phyloP scores from a whole-genome alignment of 73 alveolate species.

The Symbiodinium pilosum region DNA sequence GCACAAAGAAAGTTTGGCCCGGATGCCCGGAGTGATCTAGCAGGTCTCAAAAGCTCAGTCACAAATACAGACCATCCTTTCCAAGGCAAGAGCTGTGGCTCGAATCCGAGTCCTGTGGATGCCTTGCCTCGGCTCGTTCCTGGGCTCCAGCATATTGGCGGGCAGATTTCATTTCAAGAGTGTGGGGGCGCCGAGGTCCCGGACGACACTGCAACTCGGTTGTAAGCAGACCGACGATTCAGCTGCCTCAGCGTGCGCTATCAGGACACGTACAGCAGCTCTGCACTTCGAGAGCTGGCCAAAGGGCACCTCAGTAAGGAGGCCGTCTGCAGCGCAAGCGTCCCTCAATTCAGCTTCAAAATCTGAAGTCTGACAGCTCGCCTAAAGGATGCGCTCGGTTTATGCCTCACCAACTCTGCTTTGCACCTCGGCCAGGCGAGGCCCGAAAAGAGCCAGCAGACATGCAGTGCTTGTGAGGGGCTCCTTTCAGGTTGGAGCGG shows the following conservation, averaged over 20 bases:
- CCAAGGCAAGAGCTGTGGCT: conserved; percentile 29
- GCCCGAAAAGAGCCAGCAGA: no score
- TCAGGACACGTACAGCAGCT: conserved; percentile 83
- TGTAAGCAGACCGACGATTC: neutral
- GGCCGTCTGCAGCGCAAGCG: neutral
- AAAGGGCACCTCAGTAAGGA: conserved; percentile 10
- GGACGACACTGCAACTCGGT: conserved; percentile 56
- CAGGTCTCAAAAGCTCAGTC: neutral
- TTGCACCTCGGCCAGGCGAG: conserved; percentile 30
- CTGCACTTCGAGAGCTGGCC: conserved; percentile 45
- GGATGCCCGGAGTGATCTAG: neutral
- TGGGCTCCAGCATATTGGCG: neutral
- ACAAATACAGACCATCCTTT: neutral
- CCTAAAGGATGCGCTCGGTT: conserved; percentile 33
- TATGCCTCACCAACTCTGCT: conserved; percentile 26
- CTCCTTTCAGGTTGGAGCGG: neutral
- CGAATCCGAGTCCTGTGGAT: conserved; percentile 19
- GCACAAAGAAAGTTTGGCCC: conserved; percentile 32
- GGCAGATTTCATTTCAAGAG: neutral
- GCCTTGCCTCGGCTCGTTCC: conserved; percentile 34
- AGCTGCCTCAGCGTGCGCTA: no score
- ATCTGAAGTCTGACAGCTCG: no score
- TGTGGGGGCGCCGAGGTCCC: conserved; percentile 6
- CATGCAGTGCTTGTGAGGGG: no score
- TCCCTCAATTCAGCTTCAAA: neutral